Evolutionary conservation across 2,329 filamentous ascomycete genomes (phyloP), one percentile per base, ranked within the genome.

Genomic region (Aspergillus ochraceoroseus): DNA sequence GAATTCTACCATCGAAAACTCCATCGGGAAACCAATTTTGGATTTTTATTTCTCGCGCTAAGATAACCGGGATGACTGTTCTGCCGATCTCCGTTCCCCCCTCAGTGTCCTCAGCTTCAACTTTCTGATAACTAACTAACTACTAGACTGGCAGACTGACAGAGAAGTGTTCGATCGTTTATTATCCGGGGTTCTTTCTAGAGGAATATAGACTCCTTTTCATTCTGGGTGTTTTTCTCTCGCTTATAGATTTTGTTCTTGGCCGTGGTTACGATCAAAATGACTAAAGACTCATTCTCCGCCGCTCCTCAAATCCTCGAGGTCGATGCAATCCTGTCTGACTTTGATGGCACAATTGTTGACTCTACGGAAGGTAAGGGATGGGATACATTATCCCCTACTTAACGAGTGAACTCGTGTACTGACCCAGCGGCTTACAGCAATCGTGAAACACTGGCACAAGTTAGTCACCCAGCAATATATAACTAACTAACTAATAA

Each of bases 401-500:
- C n/a, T n/a, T n/a, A n/a, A n/a, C n/a, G n/a, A n/a, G n/a, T n/a
- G n/a, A n/a, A n/a, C n/a, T n/a, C n/a, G n/a, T n/a, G n/a, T n/a
- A n/a, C n/a, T 8, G 5, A 23, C 23, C 13, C 13, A 11, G 7
- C 13, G 26, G 6, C 26, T 31, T 19, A 9, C 38, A 68, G 77
- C 79, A n/a, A 78, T 83, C 32, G 67, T 79, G 46, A 80, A 81
- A 58, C 72, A 80, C 61, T 83, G 79, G 79, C 70, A 76, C 50
- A 69, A 69, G 74, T 77, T 61, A 56, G 71, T 65, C n/a, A n/a
- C 35, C 23, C 22, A 19, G 13, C 30, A 12, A n/a, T 3, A 6
- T 8, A 31, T 31, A 17, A 7, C 19, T 14, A 5, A 23, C 17
- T 8, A 15, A 25, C 20, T 13, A 15, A 11, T 11, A 15, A 7